Base-by-base conservation (phyloP, 768 basidiomycete species). In the Tulasnella sp. region DNA sequence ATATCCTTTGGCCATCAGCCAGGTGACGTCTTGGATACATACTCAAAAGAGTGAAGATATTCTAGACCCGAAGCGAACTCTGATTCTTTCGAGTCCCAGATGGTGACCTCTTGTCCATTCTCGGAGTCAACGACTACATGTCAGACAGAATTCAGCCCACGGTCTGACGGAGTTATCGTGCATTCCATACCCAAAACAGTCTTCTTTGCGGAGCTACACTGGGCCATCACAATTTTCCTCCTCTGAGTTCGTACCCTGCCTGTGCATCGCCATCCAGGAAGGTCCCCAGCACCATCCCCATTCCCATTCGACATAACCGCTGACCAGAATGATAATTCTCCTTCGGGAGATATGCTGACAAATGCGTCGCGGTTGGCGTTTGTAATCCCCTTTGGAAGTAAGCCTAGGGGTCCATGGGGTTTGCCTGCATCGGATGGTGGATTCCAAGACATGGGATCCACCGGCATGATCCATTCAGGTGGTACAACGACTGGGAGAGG, bases 71-170 rank as follows among this genome's bases (percentile, higher is more conserved):
- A 92, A 10, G 95, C 91, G 85, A 98, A 98, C 85, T 97, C 94
- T 24, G 94, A 96, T 84, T 94, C 94, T 75, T 93, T 93, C 0
- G 96, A 98, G 85, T 98, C 96, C 97, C 97, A 99, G 24, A 99
- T 95, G 0, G 95, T 96, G 71, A 98, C 85, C 83, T 97, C 95
- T 80, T 93, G 89, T 0, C 92, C 92, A 27, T 90, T 89, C 0
- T 87, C 82, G 21, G 86, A 84, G 6, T 88, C 86, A 19, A 92
- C 90, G 80, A 95, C 94, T 96, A 74, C 16, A 19, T n/a, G 31
- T 8, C 27, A 46, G 18, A 18, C 36, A 74, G 34, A 31, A 19
- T 38, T 52, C 21, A 52, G n/a, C n/a, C 24, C n/a, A 1, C 9
- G 9, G 52, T n/a, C 39, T 16, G 19, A 1, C 27, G 40, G 14